Evolutionary conservation across 768 basidiomycete species (phyloP), one percentile per base, ranked within the genome.

Genomic region (Mycena alexandri): DNA sequence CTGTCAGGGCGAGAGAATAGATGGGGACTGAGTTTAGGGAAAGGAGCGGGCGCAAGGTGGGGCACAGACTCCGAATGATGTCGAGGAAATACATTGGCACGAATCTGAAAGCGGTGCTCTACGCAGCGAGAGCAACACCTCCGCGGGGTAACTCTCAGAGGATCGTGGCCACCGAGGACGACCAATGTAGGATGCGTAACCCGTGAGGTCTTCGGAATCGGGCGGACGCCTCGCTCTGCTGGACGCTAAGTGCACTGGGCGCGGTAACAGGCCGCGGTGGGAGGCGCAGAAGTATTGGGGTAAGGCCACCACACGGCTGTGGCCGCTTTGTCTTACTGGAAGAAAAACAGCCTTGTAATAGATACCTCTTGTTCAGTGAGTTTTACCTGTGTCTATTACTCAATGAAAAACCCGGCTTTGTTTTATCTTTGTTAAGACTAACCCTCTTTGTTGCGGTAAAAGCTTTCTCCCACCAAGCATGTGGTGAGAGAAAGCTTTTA

Each of bases 271-370:
- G 59, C 58, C 47, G 7, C 16, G 70, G 55, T n/a, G 70, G 71
- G 24, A 60, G 68, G 8, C 84, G 81, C 36, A 75, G 64, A 92
- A 86, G 54, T 92, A n/a, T n/a, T n/a, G n/a, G n/a, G n/a, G n/a
- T n/a, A n/a, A n/a, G n/a, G n/a, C n/a, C n/a, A n/a, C n/a, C n/a
- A n/a, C n/a, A n/a, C n/a, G n/a, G n/a, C n/a, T n/a, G n/a, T n/a
- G n/a, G n/a, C n/a, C n/a, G n/a, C n/a, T n/a, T n/a, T n/a, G n/a
- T n/a, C n/a, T n/a, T n/a, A n/a, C n/a, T n/a, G n/a, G n/a, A n/a
- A n/a, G n/a, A n/a, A n/a, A n/a, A n/a, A n/a, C n/a, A n/a, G n/a
- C n/a, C n/a, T n/a, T n/a, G n/a, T n/a, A n/a, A n/a, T n/a, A n/a
- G n/a, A n/a, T n/a, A n/a, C n/a, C n/a, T n/a, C n/a, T n/a, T n/a